Base-by-base conservation (phyloP, 2,329 filamentous ascomycete genomes). In the Paecilomyces variotii region DNA sequence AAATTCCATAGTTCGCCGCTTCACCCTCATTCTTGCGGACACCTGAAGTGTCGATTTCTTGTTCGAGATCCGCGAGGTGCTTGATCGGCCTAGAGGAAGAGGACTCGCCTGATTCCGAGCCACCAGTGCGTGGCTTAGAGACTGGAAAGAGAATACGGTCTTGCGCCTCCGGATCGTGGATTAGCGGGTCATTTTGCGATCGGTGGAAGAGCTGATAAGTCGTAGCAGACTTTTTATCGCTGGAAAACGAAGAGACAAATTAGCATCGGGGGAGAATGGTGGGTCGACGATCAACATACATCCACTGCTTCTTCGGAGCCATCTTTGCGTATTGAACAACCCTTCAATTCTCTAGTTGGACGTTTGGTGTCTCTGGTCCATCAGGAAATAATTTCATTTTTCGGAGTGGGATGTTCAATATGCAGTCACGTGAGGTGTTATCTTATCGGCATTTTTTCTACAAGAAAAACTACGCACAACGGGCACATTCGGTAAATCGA, bases 201-300 rank as follows among this genome's bases (percentile, higher is more conserved):
- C 94, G 90, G 78, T 97, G 90, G 68, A 97, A 91, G 72, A 99
- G 89, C 67, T 89, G 88, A 77, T 96, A 97, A 77, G 92, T 94
- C 73, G 90, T 89, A 67, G 94, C 92, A 61, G 84, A 88, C 77
- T 96, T 96, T 80, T 96, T 97, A 80, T 97, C 84, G 66, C 85
- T 87, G 70, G 76, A 27, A 60, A 60, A 11, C 1, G 14, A 11
- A 28, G 56, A 34, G 35, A 19, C 19, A 19, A 32, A 26, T 49
- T 35, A 19, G 25, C 24, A 19, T 1, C 27, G 34, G 49, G 9
- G 34, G 19, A 26, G 39, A 28, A 39, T 32, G 25, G 53, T 19
- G 14, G 9, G 9, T n/a, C 19, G 5, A 24, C 7, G 7, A 45
- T 58, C 56, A 56, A 75, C 83, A 65, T 78, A 87, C 86, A 89